A percentile compares a stretch with the other conserved stretches of the same genome.
phyloP scores from a whole-genome alignment of 352 stramenopile genomes.

The Pythium dissotocum region DNA sequence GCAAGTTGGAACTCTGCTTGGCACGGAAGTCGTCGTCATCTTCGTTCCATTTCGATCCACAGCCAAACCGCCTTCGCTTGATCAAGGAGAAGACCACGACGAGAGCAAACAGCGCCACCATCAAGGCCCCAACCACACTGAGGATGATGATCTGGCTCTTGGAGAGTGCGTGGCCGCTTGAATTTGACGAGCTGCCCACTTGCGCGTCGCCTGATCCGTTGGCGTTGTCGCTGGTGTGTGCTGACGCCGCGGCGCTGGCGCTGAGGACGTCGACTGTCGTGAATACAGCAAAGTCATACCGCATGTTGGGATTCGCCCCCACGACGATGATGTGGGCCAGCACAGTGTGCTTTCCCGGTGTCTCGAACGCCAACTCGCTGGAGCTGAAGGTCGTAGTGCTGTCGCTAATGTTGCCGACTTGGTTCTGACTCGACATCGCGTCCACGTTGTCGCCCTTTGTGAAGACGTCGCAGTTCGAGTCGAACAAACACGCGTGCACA shows the following conservation, averaged over 20 bases:
- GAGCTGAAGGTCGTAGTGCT: slow-evolving; percentile 15
- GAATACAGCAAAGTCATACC: slow-evolving; percentile 41
- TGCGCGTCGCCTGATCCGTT: slow-evolving; percentile 1
- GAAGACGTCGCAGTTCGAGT: slow-evolving; percentile 29
- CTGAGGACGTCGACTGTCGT: slow-evolving; percentile 19
- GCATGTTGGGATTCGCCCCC: slow-evolving; percentile 10
- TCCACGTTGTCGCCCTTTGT: slow-evolving; percentile 12
- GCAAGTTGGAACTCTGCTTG: slow-evolving; percentile 20
- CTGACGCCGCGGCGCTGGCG: not conserved
- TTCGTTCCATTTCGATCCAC: slow-evolving; percentile 11
- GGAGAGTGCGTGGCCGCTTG: slow-evolving; percentile 18
- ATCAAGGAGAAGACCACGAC: slow-evolving; percentile 15
- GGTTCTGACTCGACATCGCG: slow-evolving; percentile 23
- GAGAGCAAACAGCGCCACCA: slow-evolving; percentile 29
- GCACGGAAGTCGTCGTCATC: slow-evolving; percentile 11
- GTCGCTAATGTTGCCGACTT: slow-evolving; percentile 30
- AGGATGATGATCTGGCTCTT: slow-evolving; percentile 31
- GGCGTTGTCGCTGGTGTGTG: not conserved
- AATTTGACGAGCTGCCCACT: not conserved
- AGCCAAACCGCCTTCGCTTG: slow-evolving; percentile 4
- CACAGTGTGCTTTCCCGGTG: slow-evolving; percentile 30
- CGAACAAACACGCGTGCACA: slow-evolving; percentile 26
- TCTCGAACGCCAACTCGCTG: slow-evolving; percentile 30
- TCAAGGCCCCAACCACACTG: slow-evolving; percentile 20
- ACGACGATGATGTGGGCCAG: slow-evolving; percentile 40